Base-by-base conservation (phyloP, 2,329 filamentous ascomycete genomes). In the Calonectria fujianensis region DNA sequence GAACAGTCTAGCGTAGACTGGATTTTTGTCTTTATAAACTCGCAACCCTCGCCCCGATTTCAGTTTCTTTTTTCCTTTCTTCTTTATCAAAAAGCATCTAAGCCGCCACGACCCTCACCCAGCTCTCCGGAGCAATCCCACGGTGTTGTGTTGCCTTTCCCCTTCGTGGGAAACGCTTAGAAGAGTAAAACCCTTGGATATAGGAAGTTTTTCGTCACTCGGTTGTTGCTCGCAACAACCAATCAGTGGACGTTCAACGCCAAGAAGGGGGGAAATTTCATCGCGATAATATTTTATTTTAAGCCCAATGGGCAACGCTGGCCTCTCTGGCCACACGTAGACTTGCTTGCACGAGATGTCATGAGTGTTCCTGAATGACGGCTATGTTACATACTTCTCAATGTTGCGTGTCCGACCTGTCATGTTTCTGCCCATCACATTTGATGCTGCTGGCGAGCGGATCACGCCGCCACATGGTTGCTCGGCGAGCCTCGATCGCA, bases 71-170 rank as follows among this genome's bases (percentile, higher is more conserved):
- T 83, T 85, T 85, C 78, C 75, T 82, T 84, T 85, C 85, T 88
- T 86, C 84, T 86, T 86, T 88, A 91, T 91, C 90, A 92, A 92
- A 91, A 91, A 92, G 89, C 87, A 87, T 83, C 86, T 91, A 89
- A 91, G 89, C 86, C 86, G 90, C 90, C 90, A 92, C 90, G 90
- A 92, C 90, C 90, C 86, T 89, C 90, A 91, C 87, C 87, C 86
- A 87, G 78, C 63, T 69, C 76, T 61, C 67, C 61, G 18, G 66
- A 63, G 73, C 70, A 69, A 79, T 81, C 82, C 86, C 83, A 92
- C 90, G 90, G 90, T 91, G 90, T 89, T 85, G 89, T 83, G 90
- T 92, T 92, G 90, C 90, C 90, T 89, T 89, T 88, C 86, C 85
- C 85, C 81, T 76, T 76, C 69, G 75, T 77, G 86, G 86, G 88